Conservation (phyloP, 768 basidiomycete species). For the Mycena venus region DNA sequence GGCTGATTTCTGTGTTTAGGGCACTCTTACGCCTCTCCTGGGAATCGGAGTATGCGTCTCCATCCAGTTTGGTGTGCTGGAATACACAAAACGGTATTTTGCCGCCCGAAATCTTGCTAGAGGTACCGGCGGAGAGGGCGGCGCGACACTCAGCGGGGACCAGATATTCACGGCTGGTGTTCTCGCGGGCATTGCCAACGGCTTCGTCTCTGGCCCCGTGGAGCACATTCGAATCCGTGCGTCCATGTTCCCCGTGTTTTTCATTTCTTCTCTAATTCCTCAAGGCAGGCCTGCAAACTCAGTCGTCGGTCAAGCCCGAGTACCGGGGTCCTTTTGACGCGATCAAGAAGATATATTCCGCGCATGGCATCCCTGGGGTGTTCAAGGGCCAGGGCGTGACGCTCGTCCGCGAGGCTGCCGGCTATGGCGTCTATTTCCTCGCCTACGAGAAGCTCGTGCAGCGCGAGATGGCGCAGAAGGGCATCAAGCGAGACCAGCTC, state of each 20-base stretch:
- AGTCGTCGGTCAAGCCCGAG: constrained; percentile 79
- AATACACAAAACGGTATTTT: constrained; percentile 87
- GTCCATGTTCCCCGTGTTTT: constrained; percentile 42
- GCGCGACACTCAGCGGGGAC: constrained; percentile 65
- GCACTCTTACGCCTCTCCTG: constrained; percentile 89
- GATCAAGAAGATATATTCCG: constrained; percentile 82
- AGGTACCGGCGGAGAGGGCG: constrained; percentile 76
- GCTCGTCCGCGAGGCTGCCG: constrained; percentile 83
- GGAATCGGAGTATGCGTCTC: constrained; percentile 96
- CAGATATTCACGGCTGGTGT: constrained; percentile 87
- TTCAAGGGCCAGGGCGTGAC: constrained; percentile 96
- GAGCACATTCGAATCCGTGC: constrained; percentile 97
- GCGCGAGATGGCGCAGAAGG: constrained; percentile 81
- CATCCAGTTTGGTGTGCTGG: constrained; percentile 94
- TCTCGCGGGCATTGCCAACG: constrained; percentile 90
- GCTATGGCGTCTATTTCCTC: constrained; percentile 92
- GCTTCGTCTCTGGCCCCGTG: constrained; percentile 94
- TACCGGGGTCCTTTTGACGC: constrained; percentile 93
- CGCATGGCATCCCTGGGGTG: constrained; percentile 85
- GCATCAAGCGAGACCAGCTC: constrained; percentile 82
- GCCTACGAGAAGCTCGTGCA: constrained; percentile 95
- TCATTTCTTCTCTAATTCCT: constrained; percentile 3
- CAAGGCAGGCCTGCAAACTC: constrained; percentile 87
- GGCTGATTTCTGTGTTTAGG: constrained; percentile 59
- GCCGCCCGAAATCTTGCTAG: constrained; percentile 68